phyloP scores from a whole-genome alignment of 2,329 filamentous ascomycete species.

The Cadophora luteo-olivacea region DNA sequence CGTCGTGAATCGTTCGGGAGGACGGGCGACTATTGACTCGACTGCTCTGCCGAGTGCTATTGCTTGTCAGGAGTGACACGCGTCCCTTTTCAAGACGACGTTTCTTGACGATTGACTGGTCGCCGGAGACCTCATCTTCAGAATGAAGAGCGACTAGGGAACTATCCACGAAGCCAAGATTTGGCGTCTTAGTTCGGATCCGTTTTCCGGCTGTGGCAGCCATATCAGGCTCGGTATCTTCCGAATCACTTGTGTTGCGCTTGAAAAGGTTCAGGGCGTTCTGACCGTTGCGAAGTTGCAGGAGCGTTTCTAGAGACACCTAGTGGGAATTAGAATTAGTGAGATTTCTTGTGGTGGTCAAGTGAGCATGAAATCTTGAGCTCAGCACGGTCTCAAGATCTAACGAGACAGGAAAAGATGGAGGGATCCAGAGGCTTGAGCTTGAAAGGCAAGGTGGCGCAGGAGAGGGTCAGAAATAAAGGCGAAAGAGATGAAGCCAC shows the following conservation, averaged over 20 bases:
- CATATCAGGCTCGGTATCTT: slow-evolving; percentile 29
- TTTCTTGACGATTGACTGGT: slow-evolving; percentile 33
- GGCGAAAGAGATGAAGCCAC: not conserved
- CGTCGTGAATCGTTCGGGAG: slow-evolving; percentile 24
- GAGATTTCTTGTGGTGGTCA: too few species aligned
- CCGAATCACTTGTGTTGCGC: slow-evolving; percentile 31
- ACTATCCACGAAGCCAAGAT: slow-evolving; percentile 35
- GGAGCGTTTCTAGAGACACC: slow-evolving; percentile 53
- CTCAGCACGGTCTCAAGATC: not conserved
- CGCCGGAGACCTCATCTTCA: slow-evolving; percentile 33
- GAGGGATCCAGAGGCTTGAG: not conserved
- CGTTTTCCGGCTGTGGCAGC: slow-evolving; percentile 35
- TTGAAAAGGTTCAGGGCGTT: slow-evolving; percentile 52
- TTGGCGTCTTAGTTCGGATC: slow-evolving; percentile 29
- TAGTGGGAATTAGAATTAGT: slow-evolving; percentile 37
- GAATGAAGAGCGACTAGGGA: slow-evolving; percentile 28
- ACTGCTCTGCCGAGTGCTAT: slow-evolving; percentile 33
- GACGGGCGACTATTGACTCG: slow-evolving; percentile 28
- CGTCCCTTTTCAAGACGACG: slow-evolving; percentile 36
- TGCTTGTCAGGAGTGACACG: slow-evolving; percentile 28
- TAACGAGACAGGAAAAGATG: not conserved
- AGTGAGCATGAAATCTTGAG: not conserved
- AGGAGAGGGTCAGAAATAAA: not conserved
- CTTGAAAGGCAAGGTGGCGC: not conserved
- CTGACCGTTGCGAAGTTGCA: slow-evolving; percentile 53